These are phyloP conservation scores for Lactifluus pinguis DNA, from an alignment of 768 basidiomycete genomes.

Conservation along the genomic window DNA sequence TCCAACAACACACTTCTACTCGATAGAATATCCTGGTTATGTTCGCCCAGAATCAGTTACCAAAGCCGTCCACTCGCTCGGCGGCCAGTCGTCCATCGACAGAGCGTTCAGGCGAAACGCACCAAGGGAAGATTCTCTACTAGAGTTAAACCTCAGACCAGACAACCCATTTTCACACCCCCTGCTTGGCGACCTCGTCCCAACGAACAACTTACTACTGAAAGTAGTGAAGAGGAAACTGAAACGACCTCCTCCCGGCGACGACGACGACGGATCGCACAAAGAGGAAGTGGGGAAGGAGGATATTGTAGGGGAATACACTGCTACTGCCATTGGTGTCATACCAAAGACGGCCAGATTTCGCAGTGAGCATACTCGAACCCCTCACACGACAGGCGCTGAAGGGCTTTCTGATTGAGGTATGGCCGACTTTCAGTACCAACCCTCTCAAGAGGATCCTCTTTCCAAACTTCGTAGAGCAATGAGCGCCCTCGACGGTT, in stretches of 20 bases:
- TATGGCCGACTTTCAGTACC: slow-evolving; percentile 91
- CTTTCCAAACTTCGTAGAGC: slow-evolving; percentile 58
- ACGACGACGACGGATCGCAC: slow-evolving; percentile 16
- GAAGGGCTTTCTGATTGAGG: slow-evolving; percentile 34
- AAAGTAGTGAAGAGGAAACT: slow-evolving; percentile 72
- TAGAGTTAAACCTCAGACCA: slow-evolving; percentile 72
- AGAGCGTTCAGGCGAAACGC: slow-evolving; percentile 65
- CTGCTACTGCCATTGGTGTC: slow-evolving; percentile 60
- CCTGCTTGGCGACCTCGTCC: slow-evolving; percentile 68
- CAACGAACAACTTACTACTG: slow-evolving; percentile 73
- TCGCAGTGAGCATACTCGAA: slow-evolving; percentile 50
- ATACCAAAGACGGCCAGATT: slow-evolving; percentile 82
- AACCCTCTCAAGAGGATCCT: slow-evolving; percentile 64
- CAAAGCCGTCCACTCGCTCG: slow-evolving; percentile 53
- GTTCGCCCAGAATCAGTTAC: slow-evolving; percentile 54
- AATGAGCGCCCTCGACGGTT: slow-evolving; percentile 80
- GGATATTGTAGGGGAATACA: slow-evolving; percentile 57
- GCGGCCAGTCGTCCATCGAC: slow-evolving; percentile 63
- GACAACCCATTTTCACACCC: slow-evolving; percentile 77
- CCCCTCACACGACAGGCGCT: background rate
- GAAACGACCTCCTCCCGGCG: slow-evolving; percentile 26
- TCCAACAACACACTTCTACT: slow-evolving; percentile 56
- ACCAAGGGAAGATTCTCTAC: slow-evolving; percentile 48
- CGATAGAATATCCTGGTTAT: slow-evolving; percentile 88
- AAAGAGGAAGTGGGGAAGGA: background rate